Conservation (phyloP, 805 yeast genomes). For the Lipomyces yamanashiensis region DNA sequence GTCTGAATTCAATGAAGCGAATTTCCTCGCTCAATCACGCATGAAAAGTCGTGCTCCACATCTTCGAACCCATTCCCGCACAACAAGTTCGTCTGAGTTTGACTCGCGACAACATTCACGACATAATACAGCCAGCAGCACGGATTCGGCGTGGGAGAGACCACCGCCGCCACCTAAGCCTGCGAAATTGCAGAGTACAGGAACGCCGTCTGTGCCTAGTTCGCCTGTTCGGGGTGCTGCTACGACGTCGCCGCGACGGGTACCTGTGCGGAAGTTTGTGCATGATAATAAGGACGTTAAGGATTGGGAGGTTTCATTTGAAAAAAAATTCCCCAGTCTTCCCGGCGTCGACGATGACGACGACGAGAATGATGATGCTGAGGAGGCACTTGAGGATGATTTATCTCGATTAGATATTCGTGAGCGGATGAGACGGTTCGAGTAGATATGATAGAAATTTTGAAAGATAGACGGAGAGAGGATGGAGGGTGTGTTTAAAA, state of each 20-base stretch:
- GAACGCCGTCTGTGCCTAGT: background rate
- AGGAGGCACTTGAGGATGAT: conserved; percentile 6
- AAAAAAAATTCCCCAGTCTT: conserved; percentile 12
- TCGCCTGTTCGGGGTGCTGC: background rate
- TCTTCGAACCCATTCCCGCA: background rate
- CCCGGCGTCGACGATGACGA: conserved; percentile 22
- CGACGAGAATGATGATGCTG: background rate
- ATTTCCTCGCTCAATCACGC: conserved; percentile 20
- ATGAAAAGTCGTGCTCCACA: conserved; percentile 7
- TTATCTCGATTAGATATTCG: conserved; percentile 3
- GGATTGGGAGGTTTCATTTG: conserved; percentile 22
- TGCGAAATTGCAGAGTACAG: conserved; percentile 12
- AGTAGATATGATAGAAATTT: background rate
- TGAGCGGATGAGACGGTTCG: conserved; percentile 4
- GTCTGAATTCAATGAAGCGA: conserved; percentile 13
- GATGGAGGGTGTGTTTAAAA: background rate
- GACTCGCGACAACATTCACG: background rate
- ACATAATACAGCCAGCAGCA: conserved; percentile 11
- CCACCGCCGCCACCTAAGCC: conserved; percentile 27
- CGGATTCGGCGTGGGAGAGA: conserved; percentile 6
- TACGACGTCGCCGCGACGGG: background rate
- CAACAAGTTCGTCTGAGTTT: background rate
- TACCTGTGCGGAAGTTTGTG: conserved; percentile 5
- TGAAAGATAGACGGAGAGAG: too few species aligned
- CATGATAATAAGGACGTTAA: conserved; percentile 12